Evolutionary conservation across 805 yeast species (phyloP).

Genomic region (Yarrowia sp.): DNA sequence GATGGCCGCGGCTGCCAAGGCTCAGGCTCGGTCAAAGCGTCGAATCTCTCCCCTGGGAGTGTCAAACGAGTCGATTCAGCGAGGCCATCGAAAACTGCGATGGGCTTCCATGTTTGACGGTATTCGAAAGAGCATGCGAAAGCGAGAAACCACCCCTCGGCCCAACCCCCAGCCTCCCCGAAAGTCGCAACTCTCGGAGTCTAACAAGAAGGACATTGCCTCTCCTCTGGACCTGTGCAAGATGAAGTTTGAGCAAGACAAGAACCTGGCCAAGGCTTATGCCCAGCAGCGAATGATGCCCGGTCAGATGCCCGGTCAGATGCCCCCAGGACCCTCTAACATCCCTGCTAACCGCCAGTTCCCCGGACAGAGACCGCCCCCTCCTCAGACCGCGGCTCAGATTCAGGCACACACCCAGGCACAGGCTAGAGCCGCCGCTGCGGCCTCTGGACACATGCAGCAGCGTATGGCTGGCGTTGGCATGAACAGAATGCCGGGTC

Average conservation of each 20-base stretch:
- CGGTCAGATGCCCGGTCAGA: conserved; percentile 35
- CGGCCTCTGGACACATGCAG: conserved; percentile 38
- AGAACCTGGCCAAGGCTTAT: conserved; percentile 71
- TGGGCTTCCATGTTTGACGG: conserved; percentile 99
- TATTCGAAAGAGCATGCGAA: conserved; percentile 85
- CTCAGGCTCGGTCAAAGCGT: conserved; percentile 85
- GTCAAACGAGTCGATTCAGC: conserved; percentile 88
- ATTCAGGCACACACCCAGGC: conserved; percentile 42
- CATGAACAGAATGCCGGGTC: conserved; percentile 43
- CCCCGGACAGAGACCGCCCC: conserved; percentile 25
- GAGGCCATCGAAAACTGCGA: conserved; percentile 88
- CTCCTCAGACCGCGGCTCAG: conserved; percentile 41
- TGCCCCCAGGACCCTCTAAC: conserved; percentile 21
- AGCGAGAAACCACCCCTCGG: conserved; percentile 77
- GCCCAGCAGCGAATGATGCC: conserved; percentile 45
- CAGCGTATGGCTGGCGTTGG: conserved; percentile 43
- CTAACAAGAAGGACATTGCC: conserved; percentile 55
- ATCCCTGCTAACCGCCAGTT: conserved; percentile 38
- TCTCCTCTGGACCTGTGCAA: conserved; percentile 86
- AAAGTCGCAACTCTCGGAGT: conserved; percentile 48
- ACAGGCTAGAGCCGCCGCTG: conserved; percentile 36
- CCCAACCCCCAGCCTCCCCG: conserved; percentile 57
- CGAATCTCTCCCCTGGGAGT: conserved; percentile 92
- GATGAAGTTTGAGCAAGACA: conserved; percentile 84
- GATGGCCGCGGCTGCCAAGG: conserved; percentile 89